Base-by-base conservation (phyloP, 371 early-diverging fungal species). In the Chytridium lagenaria region DNA sequence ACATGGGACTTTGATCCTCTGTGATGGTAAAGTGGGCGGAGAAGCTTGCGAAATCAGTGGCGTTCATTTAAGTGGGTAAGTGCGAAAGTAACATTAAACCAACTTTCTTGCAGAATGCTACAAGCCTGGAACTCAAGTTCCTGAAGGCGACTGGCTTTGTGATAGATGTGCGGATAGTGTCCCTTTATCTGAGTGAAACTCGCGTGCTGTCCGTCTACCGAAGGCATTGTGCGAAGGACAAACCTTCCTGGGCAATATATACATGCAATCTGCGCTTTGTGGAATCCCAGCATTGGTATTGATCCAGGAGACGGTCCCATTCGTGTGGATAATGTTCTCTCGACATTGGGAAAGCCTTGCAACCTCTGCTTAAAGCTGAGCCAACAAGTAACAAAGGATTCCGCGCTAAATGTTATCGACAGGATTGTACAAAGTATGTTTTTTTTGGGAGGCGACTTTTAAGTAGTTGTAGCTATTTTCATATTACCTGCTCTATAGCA, bases 1-100 rank as follows among this genome's bases (percentile, higher is more conserved):
- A 34, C 74, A 74, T 34, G 74, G 74, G 1, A 74, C 74, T 7
- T 30, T 74, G 65, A 59, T 74, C 12, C 66, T 74, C 1, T 74
- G 74, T 34, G 74, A 74, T 57, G 74, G 74, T 7, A 68, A 51
- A 51, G 68, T 51, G 15, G 64, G 44, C 22, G 66, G 51, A 23
- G 44, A 51, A n/a, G 31, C 69, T 28, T 74, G 74, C 70, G 63
- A 64, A n/a, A 31, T 74, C 40, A 49, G 40, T 12, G 68, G 51
- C 37, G 74, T 74, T 31, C 74, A 74, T 55, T 36, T 69, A 31
- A 38, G n/a, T n/a, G n/a, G n/a, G 73, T 73, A 33, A 28, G 73
- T 40, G 2, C 15, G 33, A 31, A 7, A 19, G 28, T 16, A 23
- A 23, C 7, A 3, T 33, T n/a, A 66, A 39, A 63, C 63, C 34